These are phyloP conservation scores for Solanum tarapatanum DNA, from an alignment of 257 asterid species.

Conservation along the genomic window DNA sequence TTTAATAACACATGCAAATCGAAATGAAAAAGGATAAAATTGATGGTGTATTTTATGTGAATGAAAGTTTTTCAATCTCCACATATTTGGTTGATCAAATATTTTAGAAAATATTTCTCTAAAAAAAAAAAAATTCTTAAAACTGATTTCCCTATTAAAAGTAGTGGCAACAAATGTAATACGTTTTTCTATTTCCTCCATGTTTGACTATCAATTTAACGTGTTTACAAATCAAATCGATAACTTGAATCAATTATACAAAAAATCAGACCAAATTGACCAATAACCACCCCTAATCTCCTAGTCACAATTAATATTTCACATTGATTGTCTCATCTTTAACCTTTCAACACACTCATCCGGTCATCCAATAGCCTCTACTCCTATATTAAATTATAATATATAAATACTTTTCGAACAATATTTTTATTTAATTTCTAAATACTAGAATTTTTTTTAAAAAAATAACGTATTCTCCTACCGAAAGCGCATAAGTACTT, in stretches of 20 bases:
- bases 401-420: not conserved
- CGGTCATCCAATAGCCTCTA: not conserved
- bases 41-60: not conserved
- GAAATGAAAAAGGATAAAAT: not conserved
- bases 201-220: too few species aligned
- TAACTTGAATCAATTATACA: not conserved
- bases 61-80: not conserved
- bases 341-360: not conserved
- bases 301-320: not conserved
- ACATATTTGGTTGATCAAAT: not conserved
- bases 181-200: too few species aligned
- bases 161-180: not conserved
- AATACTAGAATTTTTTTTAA: too few species aligned
- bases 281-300: too few species aligned
- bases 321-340: not conserved
- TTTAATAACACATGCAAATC: not conserved
- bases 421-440: not conserved
- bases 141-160: not conserved
- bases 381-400: not conserved
- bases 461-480: not conserved
- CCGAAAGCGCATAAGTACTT: fast-evolving
- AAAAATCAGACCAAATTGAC: too few species aligned
- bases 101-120: not conserved
- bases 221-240: too few species aligned
- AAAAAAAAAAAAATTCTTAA: not conserved